Percentiles rank a stretch among this genome's conserved stretches.
Conservation (phyloP, 2,329 filamentous ascomycete species). For the Leptographium galeiforme region DNA sequence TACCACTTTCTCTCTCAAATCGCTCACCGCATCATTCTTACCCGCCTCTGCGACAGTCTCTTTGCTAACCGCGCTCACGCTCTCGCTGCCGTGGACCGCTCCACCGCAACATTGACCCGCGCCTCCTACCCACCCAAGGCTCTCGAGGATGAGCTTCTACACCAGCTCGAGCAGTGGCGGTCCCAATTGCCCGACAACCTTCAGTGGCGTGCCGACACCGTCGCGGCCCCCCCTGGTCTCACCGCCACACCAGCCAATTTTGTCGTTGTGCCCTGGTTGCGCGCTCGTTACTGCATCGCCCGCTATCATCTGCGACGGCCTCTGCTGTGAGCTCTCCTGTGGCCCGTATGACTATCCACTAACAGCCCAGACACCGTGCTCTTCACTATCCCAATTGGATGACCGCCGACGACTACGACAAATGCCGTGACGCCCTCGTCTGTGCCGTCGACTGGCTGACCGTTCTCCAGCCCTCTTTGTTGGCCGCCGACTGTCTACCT, state of each 20-base stretch:
- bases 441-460: slow-evolving; percentile 9
- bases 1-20: slow-evolving; percentile 44
- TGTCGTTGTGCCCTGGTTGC: slow-evolving; percentile 12
- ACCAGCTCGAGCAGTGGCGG: slow-evolving; percentile 43
- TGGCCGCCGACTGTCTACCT: slow-evolving; percentile 7
- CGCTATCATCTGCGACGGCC: slow-evolving; percentile 12
- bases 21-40: slow-evolving; percentile 40
- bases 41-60: slow-evolving; percentile 33
- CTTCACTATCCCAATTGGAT: slow-evolving; percentile 12
- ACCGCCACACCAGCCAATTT: slow-evolving; percentile 1
- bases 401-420: slow-evolving; percentile 8
- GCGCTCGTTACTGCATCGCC: slow-evolving; percentile 11
- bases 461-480: slow-evolving; percentile 5
- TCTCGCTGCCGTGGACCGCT: background rate
- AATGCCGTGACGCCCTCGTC: slow-evolving; percentile 10
- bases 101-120: slow-evolving; percentile 5
- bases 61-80: slow-evolving; percentile 10
- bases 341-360: background rate
- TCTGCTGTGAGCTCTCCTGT: slow-evolving; percentile 3
- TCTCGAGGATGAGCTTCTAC: slow-evolving; percentile 35
- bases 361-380: slow-evolving; percentile 5
- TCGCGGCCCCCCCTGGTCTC: background rate
- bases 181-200: slow-evolving; percentile 27
- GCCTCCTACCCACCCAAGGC: slow-evolving; percentile 29
- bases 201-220: slow-evolving; percentile 7